Percentiles rank a stretch among this genome's conserved stretches.
Evolutionary conservation across 257 asterid genomes (phyloP).

Genomic region (Scutellaria baicalensis): DNA sequence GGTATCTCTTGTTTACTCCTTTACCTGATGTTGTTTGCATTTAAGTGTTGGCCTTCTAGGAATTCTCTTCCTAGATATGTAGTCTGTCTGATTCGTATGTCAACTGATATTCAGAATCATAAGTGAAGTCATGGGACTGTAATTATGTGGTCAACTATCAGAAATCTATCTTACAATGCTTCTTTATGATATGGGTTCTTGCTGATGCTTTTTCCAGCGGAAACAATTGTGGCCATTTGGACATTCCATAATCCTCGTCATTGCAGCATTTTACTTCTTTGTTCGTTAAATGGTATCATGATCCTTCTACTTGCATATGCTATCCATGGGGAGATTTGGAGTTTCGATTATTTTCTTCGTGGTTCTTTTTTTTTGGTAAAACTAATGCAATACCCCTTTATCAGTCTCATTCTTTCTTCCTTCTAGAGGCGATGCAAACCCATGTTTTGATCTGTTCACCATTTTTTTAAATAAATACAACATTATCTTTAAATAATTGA

Average conservation of each 20-base stretch:
- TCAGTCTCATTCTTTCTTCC: not conserved
- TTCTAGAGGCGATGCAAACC: not conserved
- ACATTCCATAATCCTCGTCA: not conserved
- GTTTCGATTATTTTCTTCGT: not conserved
- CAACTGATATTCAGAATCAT: not conserved
- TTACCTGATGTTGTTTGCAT: not conserved
- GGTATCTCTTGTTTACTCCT: constrained; percentile 39
- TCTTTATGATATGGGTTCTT: not conserved
- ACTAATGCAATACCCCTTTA: not conserved
- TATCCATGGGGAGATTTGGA: not conserved
- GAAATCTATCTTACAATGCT: not conserved
- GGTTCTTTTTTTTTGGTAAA: not conserved
- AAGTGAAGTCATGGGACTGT: not conserved
- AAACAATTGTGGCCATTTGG: not conserved
- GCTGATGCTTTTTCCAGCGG: not conserved
- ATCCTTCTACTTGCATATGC: not conserved
- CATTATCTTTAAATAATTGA: not conserved
- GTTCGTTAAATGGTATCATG: not conserved
- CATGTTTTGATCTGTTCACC: not conserved
- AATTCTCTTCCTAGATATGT: not conserved
- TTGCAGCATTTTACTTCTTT: not conserved
- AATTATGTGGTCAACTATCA: constrained; percentile 3
- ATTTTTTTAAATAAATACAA: not conserved
- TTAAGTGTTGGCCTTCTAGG: not conserved
- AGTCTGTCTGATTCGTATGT: not conserved